A percentile compares a stretch with the other conserved stretches of the same genome.
These are phyloP conservation scores for Lagenidium giganteum DNA, from an alignment of 352 stramenopile genomes.

Conservation along the genomic window DNA sequence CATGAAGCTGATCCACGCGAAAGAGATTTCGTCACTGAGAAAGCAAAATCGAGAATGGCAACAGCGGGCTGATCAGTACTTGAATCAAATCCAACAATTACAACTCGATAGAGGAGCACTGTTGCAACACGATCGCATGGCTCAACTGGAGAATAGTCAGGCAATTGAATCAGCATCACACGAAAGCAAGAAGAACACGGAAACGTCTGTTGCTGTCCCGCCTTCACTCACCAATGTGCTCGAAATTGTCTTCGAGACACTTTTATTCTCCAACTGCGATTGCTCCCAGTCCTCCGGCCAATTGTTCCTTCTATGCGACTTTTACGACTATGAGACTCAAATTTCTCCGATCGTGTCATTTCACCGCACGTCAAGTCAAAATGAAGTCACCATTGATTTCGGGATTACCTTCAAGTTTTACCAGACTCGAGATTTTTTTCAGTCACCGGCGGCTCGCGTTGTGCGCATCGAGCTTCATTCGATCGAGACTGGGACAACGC, in stretches of 20 bases:
- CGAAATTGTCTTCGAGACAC: constrained; percentile 10
- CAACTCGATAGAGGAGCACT: constrained; percentile 5
- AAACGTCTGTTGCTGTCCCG: not conserved
- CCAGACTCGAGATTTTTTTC: constrained; percentile 19
- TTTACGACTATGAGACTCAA: constrained; percentile 38
- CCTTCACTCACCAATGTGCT: constrained; percentile 9
- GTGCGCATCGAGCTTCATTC: constrained; percentile 23
- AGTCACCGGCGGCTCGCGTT: constrained; percentile 6
- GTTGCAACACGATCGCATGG: not conserved
- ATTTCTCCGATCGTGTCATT: constrained; percentile 20
- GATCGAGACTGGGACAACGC: not conserved
- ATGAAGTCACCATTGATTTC: constrained; percentile 15
- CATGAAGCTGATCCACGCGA: constrained; percentile 10
- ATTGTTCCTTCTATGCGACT: constrained; percentile 30
- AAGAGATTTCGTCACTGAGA: constrained; percentile 17
- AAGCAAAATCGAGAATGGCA: constrained; percentile 14
- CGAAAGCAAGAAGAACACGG: not conserved
- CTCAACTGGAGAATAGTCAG: not conserved
- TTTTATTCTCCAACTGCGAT: not conserved
- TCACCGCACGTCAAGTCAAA: not conserved
- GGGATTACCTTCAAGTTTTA: constrained; percentile 26
- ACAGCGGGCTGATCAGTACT: constrained; percentile 14
- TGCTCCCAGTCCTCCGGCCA: not conserved
- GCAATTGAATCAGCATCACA: not conserved
- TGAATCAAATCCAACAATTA: constrained; percentile 19